These are phyloP conservation scores for Eleusine indica DNA, from an alignment of 176 grass and related monocot genomes.

Conservation along the genomic window DNA sequence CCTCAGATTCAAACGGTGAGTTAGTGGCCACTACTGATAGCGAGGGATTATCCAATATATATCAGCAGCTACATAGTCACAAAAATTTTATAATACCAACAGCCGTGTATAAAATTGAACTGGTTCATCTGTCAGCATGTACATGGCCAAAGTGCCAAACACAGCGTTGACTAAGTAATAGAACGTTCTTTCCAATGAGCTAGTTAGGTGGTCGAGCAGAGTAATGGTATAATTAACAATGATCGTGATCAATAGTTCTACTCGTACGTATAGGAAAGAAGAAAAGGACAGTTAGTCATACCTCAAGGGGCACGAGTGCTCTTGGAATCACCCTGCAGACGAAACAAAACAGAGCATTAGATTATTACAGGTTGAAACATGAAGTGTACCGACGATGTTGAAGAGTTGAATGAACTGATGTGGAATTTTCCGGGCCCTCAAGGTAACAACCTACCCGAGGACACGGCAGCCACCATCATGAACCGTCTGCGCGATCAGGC, in stretches of 20 bases:
- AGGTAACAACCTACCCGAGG: conserved; percentile 55
- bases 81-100: background rate
- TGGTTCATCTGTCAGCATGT: background rate
- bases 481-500: conserved; percentile 88
- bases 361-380: background rate
- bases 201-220: background rate
- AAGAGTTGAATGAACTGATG: background rate
- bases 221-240: conserved; percentile 10
- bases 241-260: conserved; percentile 9
- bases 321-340: conserved; percentile 83
- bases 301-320: conserved; percentile 93
- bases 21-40: conserved; percentile 27
- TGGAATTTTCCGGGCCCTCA: background rate
- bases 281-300: conserved; percentile 35
- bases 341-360: conserved; percentile 25
- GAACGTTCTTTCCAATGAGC: background rate
- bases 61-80: background rate
- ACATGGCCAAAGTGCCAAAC: background rate
- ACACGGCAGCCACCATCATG: conserved; percentile 81
- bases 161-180: background rate
- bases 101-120: background rate
- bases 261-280: background rate
- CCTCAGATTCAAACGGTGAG: conserved; percentile 30
- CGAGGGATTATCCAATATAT: background rate
- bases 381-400: background rate